Conservation (phyloP, 345 rosid genomes). For the Triadica sebifera region DNA sequence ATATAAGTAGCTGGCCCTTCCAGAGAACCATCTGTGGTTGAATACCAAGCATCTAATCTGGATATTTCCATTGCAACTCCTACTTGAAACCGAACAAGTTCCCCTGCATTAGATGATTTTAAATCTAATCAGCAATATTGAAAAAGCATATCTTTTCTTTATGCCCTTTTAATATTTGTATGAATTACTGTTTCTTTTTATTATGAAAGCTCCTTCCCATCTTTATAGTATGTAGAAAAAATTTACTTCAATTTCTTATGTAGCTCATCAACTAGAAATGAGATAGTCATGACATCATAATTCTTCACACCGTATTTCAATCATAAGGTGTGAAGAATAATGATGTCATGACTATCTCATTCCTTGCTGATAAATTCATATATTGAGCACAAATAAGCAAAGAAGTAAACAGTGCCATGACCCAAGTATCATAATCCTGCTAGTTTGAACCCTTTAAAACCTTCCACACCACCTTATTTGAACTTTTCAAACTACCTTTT, state of each 20-base stretch:
- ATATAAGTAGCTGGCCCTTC: conserved; percentile 78
- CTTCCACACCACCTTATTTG: neutral
- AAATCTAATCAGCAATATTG: neutral
- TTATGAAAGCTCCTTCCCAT: neutral
- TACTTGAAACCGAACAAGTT: conserved; percentile 78
- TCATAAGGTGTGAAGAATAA: no score
- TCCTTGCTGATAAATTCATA: no score
- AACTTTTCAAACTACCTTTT: neutral
- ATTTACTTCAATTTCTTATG: neutral
- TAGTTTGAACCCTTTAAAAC: no score
- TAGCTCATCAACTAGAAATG: neutral
- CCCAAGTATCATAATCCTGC: neutral
- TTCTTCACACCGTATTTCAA: no score
- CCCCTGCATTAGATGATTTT: conserved; percentile 51
- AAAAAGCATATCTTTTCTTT: neutral
- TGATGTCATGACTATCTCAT: no score
- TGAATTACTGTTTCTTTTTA: conserved; percentile 7
- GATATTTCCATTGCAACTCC: conserved; percentile 96
- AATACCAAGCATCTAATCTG: conserved; percentile 92
- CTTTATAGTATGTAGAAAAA: no score
- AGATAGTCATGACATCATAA: neutral
- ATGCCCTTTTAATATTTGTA: neutral
- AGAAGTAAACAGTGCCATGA: neutral
- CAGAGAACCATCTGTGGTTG: conserved; percentile 61
- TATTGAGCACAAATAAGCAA: neutral